Evolutionary conservation across 768 basidiomycete species (phyloP).

Genomic region (Suillus discolor): DNA sequence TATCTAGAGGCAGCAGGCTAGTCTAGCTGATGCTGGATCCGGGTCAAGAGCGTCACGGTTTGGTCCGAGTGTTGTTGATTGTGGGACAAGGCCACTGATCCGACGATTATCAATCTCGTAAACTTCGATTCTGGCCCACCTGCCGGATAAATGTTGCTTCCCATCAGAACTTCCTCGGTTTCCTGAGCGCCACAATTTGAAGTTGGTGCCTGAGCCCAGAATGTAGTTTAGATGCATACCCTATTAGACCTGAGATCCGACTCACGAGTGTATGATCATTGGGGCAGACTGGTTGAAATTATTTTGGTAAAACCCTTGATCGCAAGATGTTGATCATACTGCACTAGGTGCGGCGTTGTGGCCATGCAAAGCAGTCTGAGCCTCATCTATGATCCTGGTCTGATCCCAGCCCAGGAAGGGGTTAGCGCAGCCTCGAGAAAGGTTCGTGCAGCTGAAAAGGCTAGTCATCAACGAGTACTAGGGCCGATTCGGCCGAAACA

Average conservation of each 20-base stretch:
- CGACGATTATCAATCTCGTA: not conserved
- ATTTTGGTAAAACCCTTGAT: not conserved
- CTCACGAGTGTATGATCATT: not conserved
- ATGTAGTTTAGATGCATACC: not conserved
- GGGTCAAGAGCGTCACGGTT: not conserved
- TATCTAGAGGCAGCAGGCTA: constrained; percentile 8
- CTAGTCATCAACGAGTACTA: not conserved
- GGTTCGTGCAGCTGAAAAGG: not conserved
- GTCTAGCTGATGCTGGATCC: not conserved
- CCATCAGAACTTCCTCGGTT: not conserved
- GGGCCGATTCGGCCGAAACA: not conserved
- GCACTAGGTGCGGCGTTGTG: not conserved
- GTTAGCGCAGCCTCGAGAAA: no score
- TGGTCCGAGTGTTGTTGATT: not conserved
- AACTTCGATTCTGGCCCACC: not conserved
- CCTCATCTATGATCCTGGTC: not conserved
- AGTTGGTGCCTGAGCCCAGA: not conserved
- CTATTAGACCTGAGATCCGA: not conserved
- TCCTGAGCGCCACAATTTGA: not conserved
- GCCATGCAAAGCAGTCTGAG: not conserved
- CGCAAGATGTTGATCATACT: not conserved
- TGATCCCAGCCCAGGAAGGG: not conserved
- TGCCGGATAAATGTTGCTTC: not conserved
- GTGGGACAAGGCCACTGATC: not conserved
- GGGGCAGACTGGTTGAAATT: not conserved